Evolutionary conservation across 176 grass and related monocot species (phyloP).

Genomic region (Dactylis glomerata): DNA sequence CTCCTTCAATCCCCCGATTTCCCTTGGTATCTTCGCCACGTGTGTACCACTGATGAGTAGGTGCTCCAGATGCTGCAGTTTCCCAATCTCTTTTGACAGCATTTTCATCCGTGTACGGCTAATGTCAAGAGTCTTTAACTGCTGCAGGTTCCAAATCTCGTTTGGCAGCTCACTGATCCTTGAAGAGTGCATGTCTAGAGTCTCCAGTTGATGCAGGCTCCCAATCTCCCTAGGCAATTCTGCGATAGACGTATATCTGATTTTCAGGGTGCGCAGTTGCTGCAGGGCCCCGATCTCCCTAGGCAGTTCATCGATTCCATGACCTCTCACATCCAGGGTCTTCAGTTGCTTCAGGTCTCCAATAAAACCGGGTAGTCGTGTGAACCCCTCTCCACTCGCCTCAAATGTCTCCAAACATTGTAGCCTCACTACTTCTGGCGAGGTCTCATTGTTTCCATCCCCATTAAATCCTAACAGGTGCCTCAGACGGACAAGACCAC

Average conservation of each 20-base stretch:
- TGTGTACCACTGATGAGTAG: too few species aligned
- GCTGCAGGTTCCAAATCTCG: background rate
- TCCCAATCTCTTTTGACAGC: too few species aligned
- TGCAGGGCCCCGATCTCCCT: too few species aligned
- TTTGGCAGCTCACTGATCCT: background rate
- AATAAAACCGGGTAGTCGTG: background rate
- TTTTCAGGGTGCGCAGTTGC: too few species aligned
- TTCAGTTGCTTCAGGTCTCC: background rate
- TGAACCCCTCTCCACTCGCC: background rate
- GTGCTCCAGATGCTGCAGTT: background rate
- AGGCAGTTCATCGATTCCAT: too few species aligned
- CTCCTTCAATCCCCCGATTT: background rate
- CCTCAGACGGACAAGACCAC: background rate
- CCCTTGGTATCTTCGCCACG: background rate
- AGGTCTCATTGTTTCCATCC: background rate
- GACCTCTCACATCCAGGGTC: background rate
- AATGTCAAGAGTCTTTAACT: background rate
- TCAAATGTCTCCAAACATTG: background rate
- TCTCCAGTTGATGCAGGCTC: background rate
- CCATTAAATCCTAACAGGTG: background rate
- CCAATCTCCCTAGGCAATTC: background rate
- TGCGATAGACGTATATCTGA: too few species aligned
- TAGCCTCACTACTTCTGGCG: background rate
- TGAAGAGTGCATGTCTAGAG: rapidly evolving
- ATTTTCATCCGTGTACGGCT: background rate